A percentile compares a stretch with the other conserved stretches of the same genome.
Conservation (phyloP, 768 basidiomycete genomes). For the Leccinum subtestaceum region DNA sequence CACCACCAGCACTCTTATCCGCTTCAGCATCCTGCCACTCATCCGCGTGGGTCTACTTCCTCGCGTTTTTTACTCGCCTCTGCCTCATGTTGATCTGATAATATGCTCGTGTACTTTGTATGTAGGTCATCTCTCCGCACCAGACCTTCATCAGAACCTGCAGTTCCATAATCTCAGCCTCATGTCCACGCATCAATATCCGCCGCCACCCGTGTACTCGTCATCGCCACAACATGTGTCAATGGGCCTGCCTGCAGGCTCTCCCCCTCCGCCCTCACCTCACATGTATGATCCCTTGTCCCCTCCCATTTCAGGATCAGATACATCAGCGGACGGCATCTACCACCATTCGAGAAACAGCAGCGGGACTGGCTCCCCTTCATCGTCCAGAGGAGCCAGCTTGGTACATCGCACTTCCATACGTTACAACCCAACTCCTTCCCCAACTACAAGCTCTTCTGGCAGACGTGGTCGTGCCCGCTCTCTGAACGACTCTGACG, state of each 20-base stretch:
- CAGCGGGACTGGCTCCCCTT: constrained; percentile 69
- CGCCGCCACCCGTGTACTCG: constrained; percentile 54
- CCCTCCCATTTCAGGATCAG: constrained; percentile 85
- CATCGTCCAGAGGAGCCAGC: constrained; percentile 71
- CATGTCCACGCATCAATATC: constrained; percentile 67
- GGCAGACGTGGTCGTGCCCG: constrained; percentile 62
- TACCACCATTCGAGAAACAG: constrained; percentile 77
- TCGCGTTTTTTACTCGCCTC: constrained; percentile 39
- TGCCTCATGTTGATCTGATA: constrained; percentile 68
- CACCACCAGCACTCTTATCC: constrained; percentile 50
- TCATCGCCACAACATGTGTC: constrained; percentile 65
- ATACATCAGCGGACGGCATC: constrained; percentile 80
- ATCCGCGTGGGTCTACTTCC: constrained; percentile 68
- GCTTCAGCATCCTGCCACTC: constrained; percentile 54
- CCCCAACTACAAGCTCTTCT: constrained; percentile 70
- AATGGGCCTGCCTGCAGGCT: constrained; percentile 58
- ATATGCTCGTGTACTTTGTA: constrained; percentile 47
- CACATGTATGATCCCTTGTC: constrained; percentile 83
- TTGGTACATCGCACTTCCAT: constrained; percentile 68
- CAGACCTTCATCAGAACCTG: constrained; percentile 66
- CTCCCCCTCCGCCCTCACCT: constrained; percentile 75
- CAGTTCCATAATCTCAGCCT: constrained; percentile 62
- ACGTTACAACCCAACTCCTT: constrained; percentile 81
- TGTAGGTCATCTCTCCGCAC: constrained; percentile 60
- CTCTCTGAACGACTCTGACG: constrained; percentile 74